These are phyloP conservation scores for Balamuthia mandrillaris DNA, from an alignment of 208 protist genomes.

Conservation along the genomic window DNA sequence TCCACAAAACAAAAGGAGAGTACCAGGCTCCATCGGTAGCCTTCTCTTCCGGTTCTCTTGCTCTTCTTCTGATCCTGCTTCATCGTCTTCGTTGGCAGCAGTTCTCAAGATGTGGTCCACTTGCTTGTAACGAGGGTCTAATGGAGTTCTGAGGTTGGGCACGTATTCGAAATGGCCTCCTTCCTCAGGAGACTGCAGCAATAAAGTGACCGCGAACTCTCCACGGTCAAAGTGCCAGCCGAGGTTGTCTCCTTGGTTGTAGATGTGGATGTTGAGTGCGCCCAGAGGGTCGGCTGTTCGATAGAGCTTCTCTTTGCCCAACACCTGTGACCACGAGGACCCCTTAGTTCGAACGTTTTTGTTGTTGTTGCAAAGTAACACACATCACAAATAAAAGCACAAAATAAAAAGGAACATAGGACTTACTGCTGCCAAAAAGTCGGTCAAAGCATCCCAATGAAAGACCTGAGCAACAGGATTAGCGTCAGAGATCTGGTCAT, in stretches of 20 bases:
- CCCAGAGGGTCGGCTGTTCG: not conserved
- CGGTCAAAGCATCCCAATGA: not conserved
- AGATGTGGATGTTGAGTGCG: slow-evolving; percentile 11
- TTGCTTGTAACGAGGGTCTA: not conserved
- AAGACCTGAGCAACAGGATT: not conserved
- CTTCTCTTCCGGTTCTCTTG: not conserved
- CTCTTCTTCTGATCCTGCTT: not conserved
- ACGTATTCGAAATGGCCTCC: slow-evolving; percentile 24
- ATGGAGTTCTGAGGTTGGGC: not conserved
- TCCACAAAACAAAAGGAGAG: not conserved
- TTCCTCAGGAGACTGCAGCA: slow-evolving; percentile 1
- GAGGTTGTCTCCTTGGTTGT: not conserved
- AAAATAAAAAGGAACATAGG: no score
- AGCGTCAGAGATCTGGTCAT: not conserved
- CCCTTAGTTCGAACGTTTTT: no score
- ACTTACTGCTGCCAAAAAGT: slow-evolving; percentile 21
- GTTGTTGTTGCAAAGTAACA: no score
- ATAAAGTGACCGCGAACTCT: slow-evolving; percentile 9
- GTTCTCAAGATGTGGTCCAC: not conserved
- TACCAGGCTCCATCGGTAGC: not conserved
- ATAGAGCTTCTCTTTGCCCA: slow-evolving; percentile 19
- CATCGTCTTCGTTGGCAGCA: not conserved
- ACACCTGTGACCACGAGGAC: no score
- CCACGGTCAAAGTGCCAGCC: slow-evolving; percentile 25
- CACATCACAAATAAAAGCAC: no score